Percentiles rank a stretch among this genome's conserved stretches.
Conservation (phyloP, 2,329 filamentous ascomycete genomes). For the Madurella mycetomatis region DNA sequence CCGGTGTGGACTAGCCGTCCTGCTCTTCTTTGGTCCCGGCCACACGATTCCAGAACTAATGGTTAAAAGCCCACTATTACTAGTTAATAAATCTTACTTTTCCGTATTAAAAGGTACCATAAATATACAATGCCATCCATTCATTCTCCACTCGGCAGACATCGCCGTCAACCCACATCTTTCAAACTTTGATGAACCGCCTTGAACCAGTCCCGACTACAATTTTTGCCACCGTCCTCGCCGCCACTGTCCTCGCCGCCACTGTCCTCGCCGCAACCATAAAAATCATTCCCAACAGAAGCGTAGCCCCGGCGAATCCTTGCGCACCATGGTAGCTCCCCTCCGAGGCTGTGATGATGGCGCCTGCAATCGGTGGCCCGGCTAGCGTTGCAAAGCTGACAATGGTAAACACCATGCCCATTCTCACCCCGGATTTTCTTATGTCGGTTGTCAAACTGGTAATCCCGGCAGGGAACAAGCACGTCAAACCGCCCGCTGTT, state of each 20-base stretch:
- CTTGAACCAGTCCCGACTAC: too few species aligned
- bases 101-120: too few species aligned
- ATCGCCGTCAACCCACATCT: too few species aligned
- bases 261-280: slow-evolving; percentile 37
- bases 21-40: too few species aligned
- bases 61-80: too few species aligned
- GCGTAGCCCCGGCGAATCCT: slow-evolving; percentile 41
- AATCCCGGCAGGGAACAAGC: slow-evolving; percentile 60
- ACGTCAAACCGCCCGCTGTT: slow-evolving; percentile 59
- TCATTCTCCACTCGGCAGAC: too few species aligned
- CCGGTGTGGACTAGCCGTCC: too few species aligned
- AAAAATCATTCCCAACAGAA: slow-evolving; percentile 40
- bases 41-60: too few species aligned
- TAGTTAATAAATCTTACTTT: too few species aligned
- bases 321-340: slow-evolving; percentile 47
- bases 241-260: slow-evolving; percentile 31
- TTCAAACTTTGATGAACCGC: too few species aligned
- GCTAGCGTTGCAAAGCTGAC: slow-evolving; percentile 50
- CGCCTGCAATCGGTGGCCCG: slow-evolving; percentile 49
- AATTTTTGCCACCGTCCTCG: background rate
- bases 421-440: slow-evolving; percentile 48
- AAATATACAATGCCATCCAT: too few species aligned
- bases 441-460: slow-evolving; percentile 51
- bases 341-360: slow-evolving; percentile 40
- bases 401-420: slow-evolving; percentile 57